Evolutionary conservation across 306 rosid species (phyloP).

Genomic region (Malus sylvestris): DNA sequence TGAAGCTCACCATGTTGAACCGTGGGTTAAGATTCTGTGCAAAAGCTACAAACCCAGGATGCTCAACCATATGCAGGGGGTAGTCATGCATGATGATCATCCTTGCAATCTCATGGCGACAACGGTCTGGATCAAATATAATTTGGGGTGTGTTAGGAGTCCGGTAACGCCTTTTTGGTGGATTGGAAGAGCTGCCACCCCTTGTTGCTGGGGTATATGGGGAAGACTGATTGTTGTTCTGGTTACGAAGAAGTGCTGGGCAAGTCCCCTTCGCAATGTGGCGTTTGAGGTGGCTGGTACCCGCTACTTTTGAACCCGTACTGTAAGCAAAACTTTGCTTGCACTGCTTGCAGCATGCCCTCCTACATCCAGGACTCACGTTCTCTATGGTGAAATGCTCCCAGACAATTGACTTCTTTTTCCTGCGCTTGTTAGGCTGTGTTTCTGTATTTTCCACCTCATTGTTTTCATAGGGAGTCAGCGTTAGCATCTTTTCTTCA

Average conservation of each 20-base stretch:
- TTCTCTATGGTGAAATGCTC: conserved; percentile 89
- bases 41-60: conserved; percentile 82
- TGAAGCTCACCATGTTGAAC: conserved; percentile 84
- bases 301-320: conserved; percentile 93
- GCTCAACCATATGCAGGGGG: conserved; percentile 97
- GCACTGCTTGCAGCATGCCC: conserved; percentile 93
- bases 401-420: conserved; percentile 88
- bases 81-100: conserved; percentile 97
- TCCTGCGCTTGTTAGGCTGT: conserved; percentile 83
- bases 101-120: conserved; percentile 88
- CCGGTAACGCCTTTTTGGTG: conserved; percentile 73
- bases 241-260: conserved; percentile 62
- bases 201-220: conserved; percentile 58
- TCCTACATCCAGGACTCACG: conserved; percentile 77
- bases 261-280: conserved; percentile 94
- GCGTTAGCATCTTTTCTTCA: conserved; percentile 18
- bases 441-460: conserved; percentile 48
- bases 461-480: conserved; percentile 17
- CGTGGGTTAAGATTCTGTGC: conserved; percentile 88
- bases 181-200: conserved; percentile 33
- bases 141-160: conserved; percentile 55
- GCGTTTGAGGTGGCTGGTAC: conserved; percentile 93
- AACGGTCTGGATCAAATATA: conserved; percentile 66
- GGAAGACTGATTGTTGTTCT: conserved; percentile 47
- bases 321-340: conserved; percentile 93